These are phyloP conservation scores for Trypethelium eluteriae DNA, from an alignment of 495 filamentous ascomycete species.

Conservation along the genomic window DNA sequence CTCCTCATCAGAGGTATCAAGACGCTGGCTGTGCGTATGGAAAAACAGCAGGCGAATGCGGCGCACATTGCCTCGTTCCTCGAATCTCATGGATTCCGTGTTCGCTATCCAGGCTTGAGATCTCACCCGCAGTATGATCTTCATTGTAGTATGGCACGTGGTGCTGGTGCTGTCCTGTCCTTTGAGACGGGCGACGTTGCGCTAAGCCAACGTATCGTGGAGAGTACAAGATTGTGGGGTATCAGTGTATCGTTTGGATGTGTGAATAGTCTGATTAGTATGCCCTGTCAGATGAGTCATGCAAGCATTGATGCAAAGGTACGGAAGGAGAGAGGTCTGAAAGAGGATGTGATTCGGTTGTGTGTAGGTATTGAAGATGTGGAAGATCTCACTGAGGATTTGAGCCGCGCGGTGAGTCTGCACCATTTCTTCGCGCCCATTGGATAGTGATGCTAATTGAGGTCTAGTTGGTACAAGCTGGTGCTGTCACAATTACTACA, in stretches of 20 bases:
- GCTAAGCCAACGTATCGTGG: slow-evolving; percentile 85
- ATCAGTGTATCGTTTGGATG: slow-evolving; percentile 97
- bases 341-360: slow-evolving; percentile 89
- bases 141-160: slow-evolving; percentile 89
- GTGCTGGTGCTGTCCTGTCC: slow-evolving; percentile 84
- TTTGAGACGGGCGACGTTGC: slow-evolving; percentile 86
- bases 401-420: slow-evolving; percentile 73
- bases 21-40: slow-evolving; percentile 94
- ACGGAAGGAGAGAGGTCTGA: slow-evolving; percentile 77
- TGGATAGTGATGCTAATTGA: slow-evolving; percentile 11
- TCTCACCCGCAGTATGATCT: slow-evolving; percentile 95
- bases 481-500: slow-evolving; percentile 75
- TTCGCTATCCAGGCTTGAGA: slow-evolving; percentile 86
- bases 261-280: slow-evolving; percentile 96
- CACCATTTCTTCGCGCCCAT: slow-evolving; percentile 13
- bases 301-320: slow-evolving; percentile 96
- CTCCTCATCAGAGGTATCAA: slow-evolving; percentile 90
- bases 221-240: slow-evolving; percentile 81
- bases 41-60: slow-evolving; percentile 91
- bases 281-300: slow-evolving; percentile 99
- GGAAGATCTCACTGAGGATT: slow-evolving; percentile 87
- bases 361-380: slow-evolving; percentile 96
- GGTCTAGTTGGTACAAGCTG: slow-evolving; percentile 78
- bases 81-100: slow-evolving; percentile 83
- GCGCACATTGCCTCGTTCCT: slow-evolving; percentile 87